Evolutionary conservation across 2,329 filamentous ascomycete species (phyloP).

Genomic region (Nigrospora oryzae): DNA sequence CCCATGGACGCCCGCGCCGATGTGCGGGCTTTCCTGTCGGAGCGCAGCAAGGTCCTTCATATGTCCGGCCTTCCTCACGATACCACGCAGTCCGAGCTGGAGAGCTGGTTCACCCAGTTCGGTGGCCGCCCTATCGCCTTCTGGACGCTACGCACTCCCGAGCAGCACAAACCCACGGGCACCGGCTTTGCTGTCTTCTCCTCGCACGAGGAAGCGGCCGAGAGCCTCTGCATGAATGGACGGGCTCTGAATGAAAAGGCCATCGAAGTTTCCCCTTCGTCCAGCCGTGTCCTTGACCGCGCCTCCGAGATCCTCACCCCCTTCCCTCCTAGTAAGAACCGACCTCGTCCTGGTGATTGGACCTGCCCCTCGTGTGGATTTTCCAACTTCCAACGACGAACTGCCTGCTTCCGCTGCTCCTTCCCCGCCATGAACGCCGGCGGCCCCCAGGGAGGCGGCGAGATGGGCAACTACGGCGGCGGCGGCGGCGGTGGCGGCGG

Average conservation of each 20-base stretch:
- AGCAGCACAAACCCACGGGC: constrained; percentile 99
- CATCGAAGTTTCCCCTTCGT: constrained; percentile 96
- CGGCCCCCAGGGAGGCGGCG: constrained; percentile 50
- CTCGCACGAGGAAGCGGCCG: constrained; percentile 96
- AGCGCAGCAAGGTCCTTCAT: constrained; percentile 95
- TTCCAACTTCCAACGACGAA: constrained; percentile 98
- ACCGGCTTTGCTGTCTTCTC: constrained; percentile 98
- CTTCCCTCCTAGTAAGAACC: constrained; percentile 97
- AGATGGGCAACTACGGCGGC: constrained; percentile 54
- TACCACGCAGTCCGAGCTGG: constrained; percentile 95
- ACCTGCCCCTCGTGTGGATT: constrained; percentile 98
- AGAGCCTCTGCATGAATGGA: constrained; percentile 98
- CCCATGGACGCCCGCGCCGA: constrained; percentile 97
- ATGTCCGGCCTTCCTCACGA: constrained; percentile 97
- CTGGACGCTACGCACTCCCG: constrained; percentile 94
- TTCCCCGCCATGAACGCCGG: constrained; percentile 83
- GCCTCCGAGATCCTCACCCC: constrained; percentile 93
- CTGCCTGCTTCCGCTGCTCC: constrained; percentile 96
- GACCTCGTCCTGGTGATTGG: constrained; percentile 95
- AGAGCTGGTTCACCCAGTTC: constrained; percentile 99
- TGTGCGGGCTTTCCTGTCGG: constrained; percentile 89
- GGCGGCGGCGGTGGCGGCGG: constrained; percentile 37
- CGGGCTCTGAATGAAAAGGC: constrained; percentile 97
- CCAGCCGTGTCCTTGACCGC: constrained; percentile 90
- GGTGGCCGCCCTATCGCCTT: constrained; percentile 96